Evolutionary conservation across 1,284 basidiomycete species (phyloP), one percentile per base, ranked within the genome.

Genomic region (Meira nashicola): DNA sequence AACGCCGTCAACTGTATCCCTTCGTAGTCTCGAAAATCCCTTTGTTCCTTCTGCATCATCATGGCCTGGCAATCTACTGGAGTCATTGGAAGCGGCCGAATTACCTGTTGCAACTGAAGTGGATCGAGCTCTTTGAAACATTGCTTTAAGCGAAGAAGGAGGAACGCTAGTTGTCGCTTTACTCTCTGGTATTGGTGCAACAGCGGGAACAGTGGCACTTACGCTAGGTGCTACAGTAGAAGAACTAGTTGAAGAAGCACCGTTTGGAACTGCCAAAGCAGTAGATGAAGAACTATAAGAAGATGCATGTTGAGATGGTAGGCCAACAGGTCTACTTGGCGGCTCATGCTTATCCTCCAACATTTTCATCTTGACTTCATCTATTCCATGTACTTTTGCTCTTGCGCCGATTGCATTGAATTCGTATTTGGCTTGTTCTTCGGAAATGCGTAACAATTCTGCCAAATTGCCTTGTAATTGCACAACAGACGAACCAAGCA

Each of bases 181-280:
- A 21, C 7, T 23, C 5, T 48, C 28, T 33, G 12, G 19, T 12
- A 53, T 14, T 25, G 50, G 37, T 21, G 17, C 37, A 37, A 7
- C 19, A 5, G n/a, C 37, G 5, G 50, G 11, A 37, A n/a, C 50
- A 14, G 50, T 62, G 40, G 28, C 17, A 2, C 28, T 8, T 33
- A n/a, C n/a, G n/a, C n/a, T 9, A 10, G 49, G 33, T 12, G 17
- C 37, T 3, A 7, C 19, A 14, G n/a, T 23, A n/a, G 50, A n/a
- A 2, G 19, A 17, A 14, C 21, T 63, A 43, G 28, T n/a, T 1
- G 65, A 55, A 2, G 68, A 52, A 3, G 68, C 68, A 0, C 70
- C 70, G 37, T 72, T 71, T 9, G 70, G 70, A 38, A 71, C 71
- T 12, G 63, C 66, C 14, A 73, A 64, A 39, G 68, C 71, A 14